Evolutionary conservation across 2,329 filamentous ascomycete genomes (phyloP).

Genomic region (Diaporthe velutina): DNA sequence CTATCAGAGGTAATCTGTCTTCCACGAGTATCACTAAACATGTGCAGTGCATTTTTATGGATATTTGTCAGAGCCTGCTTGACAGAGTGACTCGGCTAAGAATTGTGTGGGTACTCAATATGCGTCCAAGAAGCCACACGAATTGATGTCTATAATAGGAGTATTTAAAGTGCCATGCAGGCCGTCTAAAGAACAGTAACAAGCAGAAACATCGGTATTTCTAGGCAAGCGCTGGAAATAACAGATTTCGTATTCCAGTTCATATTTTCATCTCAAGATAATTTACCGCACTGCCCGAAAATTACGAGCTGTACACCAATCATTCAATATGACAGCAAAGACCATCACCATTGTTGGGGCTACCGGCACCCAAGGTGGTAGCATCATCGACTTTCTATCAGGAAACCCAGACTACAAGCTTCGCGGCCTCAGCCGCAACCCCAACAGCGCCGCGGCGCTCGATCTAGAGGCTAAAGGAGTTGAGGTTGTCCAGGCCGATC

Average conservation of each 20-base stretch:
- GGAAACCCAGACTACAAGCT: conserved; percentile 41
- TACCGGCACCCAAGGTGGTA: conserved; percentile 2
- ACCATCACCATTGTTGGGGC: conserved; percentile 24
- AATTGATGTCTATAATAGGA: not conserved
- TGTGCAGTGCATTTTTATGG: not conserved
- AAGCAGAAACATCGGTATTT: not conserved
- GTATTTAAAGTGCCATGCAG: not conserved
- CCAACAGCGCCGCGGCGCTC: conserved; percentile 39
- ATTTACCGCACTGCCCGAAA: not conserved
- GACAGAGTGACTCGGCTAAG: not conserved
- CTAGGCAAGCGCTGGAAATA: not conserved
- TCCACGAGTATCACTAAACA: not conserved
- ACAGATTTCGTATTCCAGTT: not conserved
- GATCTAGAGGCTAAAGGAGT: conserved; percentile 40
- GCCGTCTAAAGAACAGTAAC: not conserved
- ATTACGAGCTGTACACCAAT: not conserved
- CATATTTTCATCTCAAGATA: not conserved
- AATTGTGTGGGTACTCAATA: not conserved
- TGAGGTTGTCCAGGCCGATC: conserved; percentile 44
- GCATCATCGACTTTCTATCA: conserved; percentile 4
- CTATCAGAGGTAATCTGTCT: not conserved
- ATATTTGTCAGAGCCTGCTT: not conserved
- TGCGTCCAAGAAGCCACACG: not conserved
- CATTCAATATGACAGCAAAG: conserved; percentile 22
- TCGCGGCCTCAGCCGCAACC: conserved; percentile 46